phyloP scores from a whole-genome alignment of 768 basidiomycete species.

The Coprinopsis sp. region DNA sequence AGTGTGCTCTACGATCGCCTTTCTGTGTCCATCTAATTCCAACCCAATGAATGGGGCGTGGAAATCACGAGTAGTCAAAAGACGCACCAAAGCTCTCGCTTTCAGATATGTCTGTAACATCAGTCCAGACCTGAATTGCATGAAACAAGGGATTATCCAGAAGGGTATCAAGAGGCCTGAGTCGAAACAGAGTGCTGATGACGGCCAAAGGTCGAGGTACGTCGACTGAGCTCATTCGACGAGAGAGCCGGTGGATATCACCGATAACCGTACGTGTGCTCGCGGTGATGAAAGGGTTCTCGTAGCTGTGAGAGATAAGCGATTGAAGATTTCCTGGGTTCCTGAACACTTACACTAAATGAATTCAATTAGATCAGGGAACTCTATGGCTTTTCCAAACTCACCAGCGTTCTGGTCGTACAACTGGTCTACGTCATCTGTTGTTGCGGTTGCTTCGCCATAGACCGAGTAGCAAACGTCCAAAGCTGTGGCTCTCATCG shows the following conservation, averaged over 20 bases:
- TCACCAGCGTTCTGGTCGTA: constrained; percentile 70
- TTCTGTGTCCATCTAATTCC: constrained; percentile 61
- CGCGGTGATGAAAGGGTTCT: constrained; percentile 75
- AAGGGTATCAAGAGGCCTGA: constrained; percentile 29
- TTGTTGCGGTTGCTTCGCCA: constrained; percentile 47
- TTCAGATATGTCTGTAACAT: constrained; percentile 70
- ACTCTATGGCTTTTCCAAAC: constrained; percentile 21
- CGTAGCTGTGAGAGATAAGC: constrained; percentile 45
- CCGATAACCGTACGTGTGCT: constrained; percentile 68
- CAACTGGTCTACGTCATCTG: constrained; percentile 52
- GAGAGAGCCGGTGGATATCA: constrained; percentile 63
- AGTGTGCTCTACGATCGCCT: constrained; percentile 74
- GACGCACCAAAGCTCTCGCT: constrained; percentile 69
- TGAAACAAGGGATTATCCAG: constrained; percentile 49
- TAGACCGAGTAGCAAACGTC: constrained; percentile 72
- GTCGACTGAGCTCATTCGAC: constrained; percentile 56
- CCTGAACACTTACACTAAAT: constrained; percentile 36
- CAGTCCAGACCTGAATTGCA: constrained; percentile 67
- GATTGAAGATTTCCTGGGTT: background rate
- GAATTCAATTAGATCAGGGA: constrained; percentile 13
- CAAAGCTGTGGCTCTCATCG: constrained; percentile 53
- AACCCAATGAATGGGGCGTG: background rate
- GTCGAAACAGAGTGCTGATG: constrained; percentile 50
- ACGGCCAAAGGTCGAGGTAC: constrained; percentile 65
- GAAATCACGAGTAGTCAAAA: background rate